Base-by-base conservation (phyloP, 352 stramenopile species). In the Phytopythium oedochilum region DNA sequence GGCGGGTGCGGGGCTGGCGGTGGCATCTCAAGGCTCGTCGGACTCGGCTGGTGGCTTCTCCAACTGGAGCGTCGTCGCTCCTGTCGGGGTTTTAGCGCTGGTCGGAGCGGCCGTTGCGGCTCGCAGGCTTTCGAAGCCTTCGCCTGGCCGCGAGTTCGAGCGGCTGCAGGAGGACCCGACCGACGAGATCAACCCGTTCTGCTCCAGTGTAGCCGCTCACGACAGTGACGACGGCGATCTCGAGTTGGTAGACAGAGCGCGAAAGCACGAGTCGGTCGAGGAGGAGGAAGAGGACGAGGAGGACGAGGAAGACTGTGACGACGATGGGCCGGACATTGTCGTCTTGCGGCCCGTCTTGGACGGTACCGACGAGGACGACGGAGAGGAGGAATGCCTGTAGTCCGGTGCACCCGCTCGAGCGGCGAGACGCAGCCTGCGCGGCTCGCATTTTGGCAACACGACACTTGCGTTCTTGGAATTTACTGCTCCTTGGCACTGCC, bases 121-220 rank as follows among this genome's bases (percentile, higher is more conserved):
- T 28, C 71, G 67, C 29, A 50, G 51, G 20, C 64, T 55, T 1
- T 38, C 54, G 43, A 38, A 29, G n/a, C 51, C 15, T 1, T 42
- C 34, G 6, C 34, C 40, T 42, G 29, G n/a, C 2, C 60, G 31
- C 20, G 48, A 70, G 28, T 85, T 87, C 44, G 44, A 86, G 47
- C 61, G 55, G 6, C 43, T 88, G 17, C 53, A 78, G 10, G 69
- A 73, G 44, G 52, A 59, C 0, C 59, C 32, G 12, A 69, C 38
- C n/a, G 76, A 89, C n/a, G 69, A 90, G 57, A 86, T 92, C 61
- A 92, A 92, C 55, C 79, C 78, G 22, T 92, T 92, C 58, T 91
- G 81, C 50, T 58, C 54, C 0, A 64, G 61, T 20, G 25, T 57
- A 0, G 36, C 44, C 25, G 69, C 59, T 18, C 61, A 73, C 4